Percentiles rank a stretch among this genome's conserved stretches.
These are phyloP conservation scores for Saccharomyces hybrid DNA, from an alignment of 1,139 yeast species.

Conservation along the genomic window DNA sequence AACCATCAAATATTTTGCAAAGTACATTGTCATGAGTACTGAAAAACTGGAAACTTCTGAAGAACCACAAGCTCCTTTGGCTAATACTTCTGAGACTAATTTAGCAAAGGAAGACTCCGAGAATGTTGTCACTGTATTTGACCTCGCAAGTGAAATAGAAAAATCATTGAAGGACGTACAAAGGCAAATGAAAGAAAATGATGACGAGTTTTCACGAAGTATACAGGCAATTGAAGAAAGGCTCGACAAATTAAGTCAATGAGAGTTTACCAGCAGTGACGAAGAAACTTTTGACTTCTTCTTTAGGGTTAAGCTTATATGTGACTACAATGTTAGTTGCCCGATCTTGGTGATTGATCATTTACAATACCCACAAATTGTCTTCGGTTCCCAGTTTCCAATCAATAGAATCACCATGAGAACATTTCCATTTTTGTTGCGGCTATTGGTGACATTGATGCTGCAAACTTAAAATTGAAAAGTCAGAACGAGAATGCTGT, in stretches of 20 bases:
- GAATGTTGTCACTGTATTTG: slow-evolving; percentile 41
- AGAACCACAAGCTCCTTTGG: slow-evolving; percentile 1
- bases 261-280: background rate
- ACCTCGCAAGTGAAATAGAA: slow-evolving; percentile 46
- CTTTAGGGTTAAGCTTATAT: background rate
- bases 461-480: too few species aligned
- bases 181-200: slow-evolving; percentile 26
- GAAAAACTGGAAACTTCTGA: slow-evolving; percentile 3
- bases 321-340: background rate
- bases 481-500: too few species aligned
- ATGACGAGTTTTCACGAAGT: slow-evolving; percentile 19
- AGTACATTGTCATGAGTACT: slow-evolving; percentile 3
- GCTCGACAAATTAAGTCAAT: slow-evolving; percentile 8
- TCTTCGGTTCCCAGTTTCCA: too few species aligned
- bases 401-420: too few species aligned
- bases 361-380: too few species aligned
- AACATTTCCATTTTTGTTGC: too few species aligned
- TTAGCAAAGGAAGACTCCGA: slow-evolving; percentile 14
- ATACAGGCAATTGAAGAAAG: slow-evolving; percentile 18
- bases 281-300: background rate
- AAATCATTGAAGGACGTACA: slow-evolving; percentile 35
- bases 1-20: too few species aligned
- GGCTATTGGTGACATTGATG: too few species aligned
- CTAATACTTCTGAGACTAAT: slow-evolving; percentile 3
- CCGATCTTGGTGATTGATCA: background rate